phyloP scores from a whole-genome alignment of 2,329 filamentous ascomycete species.

The Coniella lustricola region DNA sequence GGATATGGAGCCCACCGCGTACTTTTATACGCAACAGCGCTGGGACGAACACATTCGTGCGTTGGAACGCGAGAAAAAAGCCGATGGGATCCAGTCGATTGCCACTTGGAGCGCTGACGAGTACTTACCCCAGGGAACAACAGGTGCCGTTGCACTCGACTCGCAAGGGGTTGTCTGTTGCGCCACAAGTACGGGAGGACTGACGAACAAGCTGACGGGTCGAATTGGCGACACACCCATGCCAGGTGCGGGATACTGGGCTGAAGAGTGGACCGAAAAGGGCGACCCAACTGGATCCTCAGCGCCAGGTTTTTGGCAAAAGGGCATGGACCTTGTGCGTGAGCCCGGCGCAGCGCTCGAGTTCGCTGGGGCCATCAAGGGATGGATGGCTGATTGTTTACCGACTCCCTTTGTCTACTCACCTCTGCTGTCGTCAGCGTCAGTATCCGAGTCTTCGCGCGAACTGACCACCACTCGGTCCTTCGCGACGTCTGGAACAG shows the following conservation, averaged over 20 bases:
- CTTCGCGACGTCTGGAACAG: slow-evolving; percentile 66
- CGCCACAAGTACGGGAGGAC: slow-evolving; percentile 64
- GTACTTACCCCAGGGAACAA: slow-evolving; percentile 76
- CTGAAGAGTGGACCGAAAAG: slow-evolving; percentile 67
- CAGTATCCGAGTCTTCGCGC: neutral
- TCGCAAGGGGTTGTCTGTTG: slow-evolving; percentile 63
- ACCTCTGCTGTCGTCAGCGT: slow-evolving; percentile 20
- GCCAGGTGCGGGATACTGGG: slow-evolving; percentile 82
- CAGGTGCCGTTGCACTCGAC: slow-evolving; percentile 76
- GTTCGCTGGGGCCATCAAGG: slow-evolving; percentile 36
- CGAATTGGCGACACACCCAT: slow-evolving; percentile 82
- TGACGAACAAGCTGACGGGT: slow-evolving; percentile 85
- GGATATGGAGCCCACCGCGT: slow-evolving; percentile 59
- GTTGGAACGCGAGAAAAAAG: slow-evolving; percentile 36
- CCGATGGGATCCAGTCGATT: slow-evolving; percentile 24
- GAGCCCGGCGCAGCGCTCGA: slow-evolving; percentile 28
- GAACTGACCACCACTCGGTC: slow-evolving; percentile 32
- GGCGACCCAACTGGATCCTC: slow-evolving; percentile 25
- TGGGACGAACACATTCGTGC: slow-evolving; percentile 64
- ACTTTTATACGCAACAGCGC: slow-evolving; percentile 69
- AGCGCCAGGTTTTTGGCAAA: slow-evolving; percentile 11
- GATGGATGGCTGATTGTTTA: slow-evolving; percentile 53
- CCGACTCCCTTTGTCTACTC: slow-evolving; percentile 39
- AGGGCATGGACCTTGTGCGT: slow-evolving; percentile 1
- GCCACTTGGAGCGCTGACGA: slow-evolving; percentile 53